Base-by-base conservation (phyloP, 2,329 filamentous ascomycete genomes). In the Verticillium klebahnii region DNA sequence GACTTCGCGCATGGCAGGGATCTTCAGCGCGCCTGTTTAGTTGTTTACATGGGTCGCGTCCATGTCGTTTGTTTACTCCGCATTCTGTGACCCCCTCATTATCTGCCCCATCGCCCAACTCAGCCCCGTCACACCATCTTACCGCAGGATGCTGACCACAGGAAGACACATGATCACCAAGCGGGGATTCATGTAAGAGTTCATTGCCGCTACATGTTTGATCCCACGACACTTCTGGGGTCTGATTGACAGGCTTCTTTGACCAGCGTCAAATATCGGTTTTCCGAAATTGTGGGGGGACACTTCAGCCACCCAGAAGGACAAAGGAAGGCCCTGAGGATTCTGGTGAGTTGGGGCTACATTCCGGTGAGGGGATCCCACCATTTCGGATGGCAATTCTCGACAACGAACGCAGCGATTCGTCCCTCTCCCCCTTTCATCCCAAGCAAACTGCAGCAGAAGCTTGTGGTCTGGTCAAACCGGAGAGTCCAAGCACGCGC, bases 11-110 rank as follows among this genome's bases (percentile, higher is more conserved):
- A 23, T 17, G 14, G 37, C 61, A 56, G 50, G 61, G 63, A 19
- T 56, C 23, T 56, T 17, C 25, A 32, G 19, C 29, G 45, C 60
- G 57, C 56, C 59, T 59, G 59, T 57, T 61, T 59, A 23, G 61
- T 60, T 64, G 59, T 64, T 64, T 59, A 64, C 63, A 64, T 61
- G 63, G 61, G 56, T 64, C 63, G 63, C 63, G 63, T 57, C 37
- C 23, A 56, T 55, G 59, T 57, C 52, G 7, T 60, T 63, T 63
- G 63, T 64, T 61, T 63, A 64, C 63, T 63, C 63, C 56, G 54
- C 59, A 62, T 56, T 52, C 45, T 52, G 45, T 52, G 45, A 52
- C 25, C 45, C 45, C 45, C 45, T 52, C 45, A 52, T 52, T 23
- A 29, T 52, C n/a, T n/a, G 45, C 45, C 45, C 45, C n/a, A 12